Evolutionary conservation across 345 rosid genomes (phyloP).

Genomic region (Melaleuca alternifolia): DNA sequence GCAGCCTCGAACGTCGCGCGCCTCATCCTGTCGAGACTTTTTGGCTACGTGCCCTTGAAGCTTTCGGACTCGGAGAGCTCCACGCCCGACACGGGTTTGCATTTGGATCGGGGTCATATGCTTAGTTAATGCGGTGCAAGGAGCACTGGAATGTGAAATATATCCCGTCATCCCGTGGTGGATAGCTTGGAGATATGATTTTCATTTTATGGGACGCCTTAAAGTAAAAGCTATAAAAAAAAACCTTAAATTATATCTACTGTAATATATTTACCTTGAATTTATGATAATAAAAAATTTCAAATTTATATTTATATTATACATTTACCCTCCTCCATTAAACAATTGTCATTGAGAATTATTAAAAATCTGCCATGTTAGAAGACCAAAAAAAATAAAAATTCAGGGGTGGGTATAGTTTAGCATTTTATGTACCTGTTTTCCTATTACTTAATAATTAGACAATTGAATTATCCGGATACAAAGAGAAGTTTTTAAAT

Average conservation of each 20-base stretch:
- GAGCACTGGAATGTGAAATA: neutral
- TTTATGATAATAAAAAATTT: no score
- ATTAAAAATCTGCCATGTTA: no score
- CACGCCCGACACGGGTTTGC: constrained; percentile 9
- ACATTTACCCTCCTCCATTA: no score
- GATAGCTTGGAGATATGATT: neutral
- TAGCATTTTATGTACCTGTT: no score
- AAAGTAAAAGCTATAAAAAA: neutral
- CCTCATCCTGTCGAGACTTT: constrained; percentile 57
- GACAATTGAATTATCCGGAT: neutral
- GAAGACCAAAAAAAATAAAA: no score
- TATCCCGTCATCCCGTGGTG: neutral
- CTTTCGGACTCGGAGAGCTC: constrained; percentile 19
- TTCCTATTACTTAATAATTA: neutral
- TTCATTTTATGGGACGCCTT: no score
- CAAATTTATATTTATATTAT: no score
- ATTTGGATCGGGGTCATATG: constrained; percentile 12
- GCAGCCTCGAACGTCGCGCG: constrained; percentile 90
- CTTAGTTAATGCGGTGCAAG: neutral
- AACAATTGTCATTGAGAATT: no score
- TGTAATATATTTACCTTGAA: no score
- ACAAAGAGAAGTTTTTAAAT: neutral
- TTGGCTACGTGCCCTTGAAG: constrained; percentile 1
- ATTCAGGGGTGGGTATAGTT: no score
- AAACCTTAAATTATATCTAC: no score